Percentiles rank a stretch among this genome's conserved stretches.
Conservation (phyloP, 345 rosid genomes). For the Pseudoturritis turrita region DNA sequence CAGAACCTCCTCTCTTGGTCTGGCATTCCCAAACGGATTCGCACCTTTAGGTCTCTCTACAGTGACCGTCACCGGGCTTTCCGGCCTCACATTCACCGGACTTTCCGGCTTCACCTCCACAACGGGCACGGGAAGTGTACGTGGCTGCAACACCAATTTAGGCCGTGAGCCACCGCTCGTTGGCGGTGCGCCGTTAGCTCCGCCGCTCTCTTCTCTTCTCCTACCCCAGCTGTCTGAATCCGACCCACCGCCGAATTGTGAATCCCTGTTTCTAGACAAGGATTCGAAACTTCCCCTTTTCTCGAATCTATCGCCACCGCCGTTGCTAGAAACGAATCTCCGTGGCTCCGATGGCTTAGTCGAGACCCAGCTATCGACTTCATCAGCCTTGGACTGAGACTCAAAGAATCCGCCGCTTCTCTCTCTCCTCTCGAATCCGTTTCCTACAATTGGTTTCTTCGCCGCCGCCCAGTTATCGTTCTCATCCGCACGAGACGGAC, state of each 20-base stretch:
- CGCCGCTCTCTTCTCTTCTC: slow-evolving; percentile 53
- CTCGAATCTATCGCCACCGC: slow-evolving; percentile 42
- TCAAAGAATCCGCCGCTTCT: slow-evolving; percentile 54
- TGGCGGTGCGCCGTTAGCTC: slow-evolving; percentile 5
- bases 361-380: slow-evolving; percentile 73
- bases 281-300: slow-evolving; percentile 66
- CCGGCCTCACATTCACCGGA: slow-evolving; percentile 20
- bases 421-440: slow-evolving; percentile 58
- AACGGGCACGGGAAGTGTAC: slow-evolving; percentile 43
- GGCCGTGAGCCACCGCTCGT: slow-evolving; percentile 41
- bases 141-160: slow-evolving; percentile 74
- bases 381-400: slow-evolving; percentile 74
- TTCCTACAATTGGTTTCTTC: slow-evolving; percentile 51
- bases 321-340: slow-evolving; percentile 33
- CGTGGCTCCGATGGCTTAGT: slow-evolving; percentile 41
- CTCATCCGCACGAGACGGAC: slow-evolving; percentile 89
- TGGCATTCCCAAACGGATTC: slow-evolving; percentile 84
- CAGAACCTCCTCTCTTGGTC: slow-evolving; percentile 95
- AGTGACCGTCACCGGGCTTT: slow-evolving; percentile 39
- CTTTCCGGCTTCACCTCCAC: slow-evolving; percentile 29
- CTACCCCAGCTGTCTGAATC: slow-evolving; percentile 77
- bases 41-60: slow-evolving; percentile 53
- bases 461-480: slow-evolving; percentile 75
- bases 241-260: slow-evolving; percentile 34
- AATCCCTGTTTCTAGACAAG: slow-evolving; percentile 52